phyloP scores from a whole-genome alignment of 805 yeast genomes.

The Myxozyma monticola region DNA sequence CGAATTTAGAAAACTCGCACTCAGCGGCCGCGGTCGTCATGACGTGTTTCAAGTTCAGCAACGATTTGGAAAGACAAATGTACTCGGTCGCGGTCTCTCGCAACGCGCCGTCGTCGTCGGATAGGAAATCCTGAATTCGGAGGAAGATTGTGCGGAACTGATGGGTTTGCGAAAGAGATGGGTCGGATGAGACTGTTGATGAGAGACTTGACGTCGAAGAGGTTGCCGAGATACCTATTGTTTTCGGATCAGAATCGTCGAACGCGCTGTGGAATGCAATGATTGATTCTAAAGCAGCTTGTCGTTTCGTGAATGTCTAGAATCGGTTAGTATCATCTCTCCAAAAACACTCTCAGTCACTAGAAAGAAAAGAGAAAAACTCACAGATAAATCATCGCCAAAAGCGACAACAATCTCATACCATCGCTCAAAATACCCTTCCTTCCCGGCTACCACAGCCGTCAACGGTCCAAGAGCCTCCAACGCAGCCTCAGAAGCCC shows the following conservation, averaged over 20 bases:
- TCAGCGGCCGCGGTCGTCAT: background rate
- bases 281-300: slow-evolving; percentile 49
- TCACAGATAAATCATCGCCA: slow-evolving; percentile 43
- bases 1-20: slow-evolving; percentile 1
- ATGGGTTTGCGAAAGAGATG: slow-evolving; percentile 5
- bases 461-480: slow-evolving; percentile 54
- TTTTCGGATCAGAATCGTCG: background rate
- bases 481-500: slow-evolving; percentile 48
- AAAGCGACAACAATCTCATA: slow-evolving; percentile 35
- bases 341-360: background rate
- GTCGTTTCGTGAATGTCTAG: slow-evolving; percentile 41
- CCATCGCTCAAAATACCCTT: slow-evolving; percentile 35
- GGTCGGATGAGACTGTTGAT: no score
- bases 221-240: no score
- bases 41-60: slow-evolving; percentile 1
- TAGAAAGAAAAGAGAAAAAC: background rate
- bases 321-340: background rate
- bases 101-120: slow-evolving; percentile 69
- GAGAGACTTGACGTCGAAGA: no score
- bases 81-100: slow-evolving; percentile 50
- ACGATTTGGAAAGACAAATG: slow-evolving; percentile 35
- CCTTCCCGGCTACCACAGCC: slow-evolving; percentile 30
- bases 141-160: slow-evolving; percentile 28
- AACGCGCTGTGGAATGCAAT: slow-evolving; percentile 37
- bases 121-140: slow-evolving; percentile 41